Conservation (phyloP, 257 asterid species). For the Solanum pinnatisectum region DNA sequence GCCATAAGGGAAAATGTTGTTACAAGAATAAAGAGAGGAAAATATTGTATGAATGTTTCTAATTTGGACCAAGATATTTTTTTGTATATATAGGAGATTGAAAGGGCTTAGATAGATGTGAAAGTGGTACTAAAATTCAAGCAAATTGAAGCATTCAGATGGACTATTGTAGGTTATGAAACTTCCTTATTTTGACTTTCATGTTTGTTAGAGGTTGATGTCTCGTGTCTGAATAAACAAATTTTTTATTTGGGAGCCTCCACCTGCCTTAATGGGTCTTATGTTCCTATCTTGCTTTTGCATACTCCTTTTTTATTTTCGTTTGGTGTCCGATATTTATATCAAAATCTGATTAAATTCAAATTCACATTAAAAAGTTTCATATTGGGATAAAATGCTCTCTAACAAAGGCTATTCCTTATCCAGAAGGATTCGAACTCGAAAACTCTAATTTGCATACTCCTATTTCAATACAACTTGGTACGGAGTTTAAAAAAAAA, state of each 20-base stretch:
- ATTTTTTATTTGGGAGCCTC: neutral
- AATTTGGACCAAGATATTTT: neutral
- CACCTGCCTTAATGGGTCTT: neutral
- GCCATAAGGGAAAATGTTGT: slow-evolving; percentile 30
- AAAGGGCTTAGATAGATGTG: neutral
- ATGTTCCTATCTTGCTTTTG: neutral
- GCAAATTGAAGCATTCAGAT: neutral
- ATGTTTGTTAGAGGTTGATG: neutral
- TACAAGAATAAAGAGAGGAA: neutral
- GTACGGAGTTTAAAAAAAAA: too few species aligned
- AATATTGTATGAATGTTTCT: neutral
- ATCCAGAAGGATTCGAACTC: too few species aligned
- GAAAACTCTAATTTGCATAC: too few species aligned
- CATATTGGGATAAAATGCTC: too few species aligned
- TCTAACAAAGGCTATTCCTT: too few species aligned
- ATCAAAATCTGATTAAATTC: too few species aligned
- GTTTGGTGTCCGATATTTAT: too few species aligned
- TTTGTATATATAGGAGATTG: neutral
- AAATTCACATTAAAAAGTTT: accelerated
- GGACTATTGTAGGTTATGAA: neutral
- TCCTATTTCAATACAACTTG: too few species aligned
- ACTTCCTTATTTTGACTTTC: neutral
- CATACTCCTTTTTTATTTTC: too few species aligned
- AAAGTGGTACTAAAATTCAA: neutral
- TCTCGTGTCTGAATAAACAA: neutral